phyloP scores from a whole-genome alignment of 768 basidiomycete species.

The Lactarius hatsudake region DNA sequence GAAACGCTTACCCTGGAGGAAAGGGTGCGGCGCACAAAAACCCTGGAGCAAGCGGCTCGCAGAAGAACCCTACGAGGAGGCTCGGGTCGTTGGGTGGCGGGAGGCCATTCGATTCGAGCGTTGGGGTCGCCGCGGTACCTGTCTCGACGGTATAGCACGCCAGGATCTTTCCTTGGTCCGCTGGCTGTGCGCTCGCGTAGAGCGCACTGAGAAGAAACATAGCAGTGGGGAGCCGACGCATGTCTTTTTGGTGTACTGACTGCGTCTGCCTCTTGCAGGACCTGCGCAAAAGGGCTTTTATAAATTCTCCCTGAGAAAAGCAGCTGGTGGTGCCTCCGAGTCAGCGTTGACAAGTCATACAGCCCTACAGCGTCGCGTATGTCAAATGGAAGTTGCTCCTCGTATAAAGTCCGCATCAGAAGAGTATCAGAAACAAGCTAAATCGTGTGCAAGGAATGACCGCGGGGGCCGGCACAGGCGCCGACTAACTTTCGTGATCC shows the following conservation, averaged over 20 bases:
- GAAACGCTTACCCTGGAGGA: background rate
- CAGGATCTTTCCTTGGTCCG: background rate
- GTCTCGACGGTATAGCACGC: background rate
- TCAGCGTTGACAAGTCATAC: background rate
- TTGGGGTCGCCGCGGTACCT: background rate
- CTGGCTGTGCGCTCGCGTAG: background rate
- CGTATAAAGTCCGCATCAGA: background rate
- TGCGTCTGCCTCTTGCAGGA: background rate
- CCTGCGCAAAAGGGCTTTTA: background rate
- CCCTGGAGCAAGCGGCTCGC: background rate
- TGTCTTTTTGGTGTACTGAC: background rate
- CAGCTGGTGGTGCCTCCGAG: background rate
- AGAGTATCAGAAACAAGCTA: background rate
- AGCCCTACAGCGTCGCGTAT: background rate
- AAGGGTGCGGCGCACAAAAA: background rate
- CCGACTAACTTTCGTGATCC: background rate
- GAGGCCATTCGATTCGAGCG: background rate
- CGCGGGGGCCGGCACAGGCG: background rate
- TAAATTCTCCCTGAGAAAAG: background rate
- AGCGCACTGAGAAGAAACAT: background rate
- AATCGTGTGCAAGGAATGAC: background rate
- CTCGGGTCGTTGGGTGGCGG: background rate
- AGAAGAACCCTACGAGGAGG: background rate
- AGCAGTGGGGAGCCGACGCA: background rate
- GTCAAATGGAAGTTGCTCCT: background rate